A percentile compares a stretch with the other conserved stretches of the same genome.
These are phyloP conservation scores for Mycena amicta DNA, from an alignment of 768 basidiomycete species.

Conservation along the genomic window DNA sequence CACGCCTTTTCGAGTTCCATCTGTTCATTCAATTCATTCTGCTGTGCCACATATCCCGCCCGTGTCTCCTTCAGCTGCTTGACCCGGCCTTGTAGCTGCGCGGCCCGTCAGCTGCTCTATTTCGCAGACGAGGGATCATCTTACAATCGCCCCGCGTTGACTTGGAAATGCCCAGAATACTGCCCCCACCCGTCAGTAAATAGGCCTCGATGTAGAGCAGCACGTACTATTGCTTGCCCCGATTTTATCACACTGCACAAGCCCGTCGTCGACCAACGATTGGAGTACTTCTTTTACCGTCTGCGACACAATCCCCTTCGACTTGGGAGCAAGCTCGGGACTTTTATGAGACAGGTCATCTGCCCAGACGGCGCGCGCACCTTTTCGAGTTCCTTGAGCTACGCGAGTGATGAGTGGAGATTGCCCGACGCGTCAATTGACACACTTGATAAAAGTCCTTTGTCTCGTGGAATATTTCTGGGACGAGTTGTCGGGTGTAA, in stretches of 20 bases:
- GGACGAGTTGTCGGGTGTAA: not conserved
- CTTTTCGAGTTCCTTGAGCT: constrained; percentile 93
- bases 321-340: constrained; percentile 64
- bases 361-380: not conserved
- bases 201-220: constrained; percentile 10
- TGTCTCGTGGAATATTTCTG: constrained; percentile 93
- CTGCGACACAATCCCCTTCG: constrained; percentile 92
- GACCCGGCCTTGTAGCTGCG: constrained; percentile 61
- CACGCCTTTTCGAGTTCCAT: constrained; percentile 55
- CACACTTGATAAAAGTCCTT: constrained; percentile 84
- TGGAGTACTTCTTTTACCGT: constrained; percentile 91
- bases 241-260: constrained; percentile 90
- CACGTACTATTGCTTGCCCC: constrained; percentile 89
- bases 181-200: constrained; percentile 30
- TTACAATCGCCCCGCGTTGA: constrained; percentile 77
- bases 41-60: constrained; percentile 44
- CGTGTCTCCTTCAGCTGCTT: constrained; percentile 51
- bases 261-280: constrained; percentile 81
- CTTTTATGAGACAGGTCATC: not conserved
- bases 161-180: constrained; percentile 98
- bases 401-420: too few relatives aligned
- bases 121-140: constrained; percentile 5
- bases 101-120: constrained; percentile 2
- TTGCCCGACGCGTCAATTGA: not conserved
- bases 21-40: constrained; percentile 48